A percentile compares a stretch with the other conserved stretches of the same genome.
These are phyloP conservation scores for Fusarium hainanense DNA, from an alignment of 2,329 filamentous ascomycete genomes.

Conservation along the genomic window DNA sequence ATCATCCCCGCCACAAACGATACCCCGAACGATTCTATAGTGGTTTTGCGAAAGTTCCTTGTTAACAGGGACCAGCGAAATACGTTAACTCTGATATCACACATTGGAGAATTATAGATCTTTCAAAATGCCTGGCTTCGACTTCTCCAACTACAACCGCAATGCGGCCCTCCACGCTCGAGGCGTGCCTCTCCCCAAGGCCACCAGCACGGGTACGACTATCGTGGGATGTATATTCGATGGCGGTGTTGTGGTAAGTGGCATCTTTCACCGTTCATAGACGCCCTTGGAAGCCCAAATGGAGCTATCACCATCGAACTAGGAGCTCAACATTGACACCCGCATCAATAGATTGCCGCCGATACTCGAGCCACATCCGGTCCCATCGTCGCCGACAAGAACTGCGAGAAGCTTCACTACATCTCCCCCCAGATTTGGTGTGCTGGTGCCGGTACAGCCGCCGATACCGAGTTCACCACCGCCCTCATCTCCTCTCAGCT, in stretches of 20 bases:
- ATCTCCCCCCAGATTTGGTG: conserved; percentile 99
- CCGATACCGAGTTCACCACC: conserved; percentile 99
- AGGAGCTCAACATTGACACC: conserved; percentile 32
- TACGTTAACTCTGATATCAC: conserved; percentile 14
- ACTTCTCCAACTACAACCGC: conserved; percentile 99
- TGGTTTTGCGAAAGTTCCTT: conserved; percentile 13
- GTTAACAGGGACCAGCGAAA: neutral
- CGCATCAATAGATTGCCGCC: conserved; percentile 80
- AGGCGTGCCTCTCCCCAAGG: conserved; percentile 95
- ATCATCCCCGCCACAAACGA: conserved; percentile 40
- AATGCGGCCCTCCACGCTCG: conserved; percentile 95
- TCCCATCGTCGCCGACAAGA: conserved; percentile 99
- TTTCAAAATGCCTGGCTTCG: conserved; percentile 89
- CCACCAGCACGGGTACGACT: conserved; percentile 97
- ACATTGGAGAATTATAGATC: conserved; percentile 27
- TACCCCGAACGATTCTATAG: conserved; percentile 33
- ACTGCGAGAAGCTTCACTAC: conserved; percentile 99
- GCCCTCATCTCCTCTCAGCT: conserved; percentile 98
- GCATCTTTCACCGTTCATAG: neutral
- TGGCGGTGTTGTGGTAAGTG: conserved; percentile 89
- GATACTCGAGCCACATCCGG: conserved; percentile 97
- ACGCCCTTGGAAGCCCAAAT: neutral
- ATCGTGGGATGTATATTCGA: conserved; percentile 98
- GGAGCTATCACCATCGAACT: conserved; percentile 12
- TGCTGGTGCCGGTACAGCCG: conserved; percentile 95